A percentile compares a stretch with the other conserved stretches of the same genome.
These are phyloP conservation scores for Marasmius tenuissimus DNA, from an alignment of 1,284 basidiomycete species.

Conservation along the genomic window DNA sequence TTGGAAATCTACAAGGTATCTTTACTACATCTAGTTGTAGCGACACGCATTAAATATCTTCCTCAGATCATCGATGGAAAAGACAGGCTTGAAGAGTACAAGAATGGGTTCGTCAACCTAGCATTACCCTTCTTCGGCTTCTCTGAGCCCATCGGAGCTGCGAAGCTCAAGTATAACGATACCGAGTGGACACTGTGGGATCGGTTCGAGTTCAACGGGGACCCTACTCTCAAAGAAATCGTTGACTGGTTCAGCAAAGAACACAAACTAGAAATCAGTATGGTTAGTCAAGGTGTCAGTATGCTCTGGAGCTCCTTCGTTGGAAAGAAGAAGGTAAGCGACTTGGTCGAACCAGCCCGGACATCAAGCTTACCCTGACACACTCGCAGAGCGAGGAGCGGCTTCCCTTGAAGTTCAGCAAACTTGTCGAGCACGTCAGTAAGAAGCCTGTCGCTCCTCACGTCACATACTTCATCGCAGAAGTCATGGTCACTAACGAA, in stretches of 20 bases:
- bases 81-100: constrained; percentile 91
- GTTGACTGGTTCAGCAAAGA: constrained; percentile 83
- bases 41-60: constrained; percentile 4
- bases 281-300: constrained; percentile 97
- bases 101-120: constrained; percentile 98
- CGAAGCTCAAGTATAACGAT: constrained; percentile 84
- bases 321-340: constrained; percentile 82
- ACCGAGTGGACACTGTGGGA: constrained; percentile 99
- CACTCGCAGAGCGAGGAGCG: constrained; percentile 77
- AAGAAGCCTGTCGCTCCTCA: constrained; percentile 88
- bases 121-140: constrained; percentile 99
- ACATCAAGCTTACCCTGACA: constrained; percentile 11
- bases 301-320: constrained; percentile 98
- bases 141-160: constrained; percentile 95
- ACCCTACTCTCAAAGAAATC: constrained; percentile 89
- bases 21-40: constrained; percentile 3
- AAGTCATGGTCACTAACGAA: constrained; percentile 93
- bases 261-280: constrained; percentile 88
- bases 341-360: neutral
- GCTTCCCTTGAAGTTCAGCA: constrained; percentile 86
- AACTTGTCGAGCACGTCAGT: constrained; percentile 90
- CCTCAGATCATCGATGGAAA: constrained; percentile 91
- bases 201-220: constrained; percentile 89
- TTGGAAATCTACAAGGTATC: constrained; percentile 94
- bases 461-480: constrained; percentile 83